Evolutionary conservation across 352 stramenopile species (phyloP).

Genomic region (Thraustochytrium striatum): DNA sequence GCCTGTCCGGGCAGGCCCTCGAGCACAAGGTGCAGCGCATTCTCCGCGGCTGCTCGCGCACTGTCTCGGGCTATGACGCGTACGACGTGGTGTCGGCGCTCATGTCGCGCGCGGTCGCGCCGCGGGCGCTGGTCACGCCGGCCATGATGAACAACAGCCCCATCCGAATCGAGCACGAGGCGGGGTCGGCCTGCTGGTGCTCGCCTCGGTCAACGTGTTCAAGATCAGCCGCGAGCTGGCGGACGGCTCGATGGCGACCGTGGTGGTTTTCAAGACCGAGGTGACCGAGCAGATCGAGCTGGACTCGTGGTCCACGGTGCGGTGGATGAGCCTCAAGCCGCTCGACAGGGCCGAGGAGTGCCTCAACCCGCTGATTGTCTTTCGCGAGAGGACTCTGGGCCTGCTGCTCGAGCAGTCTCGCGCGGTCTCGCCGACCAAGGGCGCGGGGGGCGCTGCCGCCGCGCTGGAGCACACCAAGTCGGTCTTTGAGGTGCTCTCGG

Average conservation of each 20-base stretch:
- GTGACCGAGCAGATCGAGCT: constrained; percentile 38
- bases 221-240: constrained; percentile 24
- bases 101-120: not conserved
- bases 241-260: constrained; percentile 5
- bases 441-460: not conserved
- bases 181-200: not conserved
- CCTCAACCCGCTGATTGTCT: constrained; percentile 14
- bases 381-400: constrained; percentile 26
- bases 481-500: constrained; percentile 11
- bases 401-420: not conserved
- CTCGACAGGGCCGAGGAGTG: constrained; percentile 33
- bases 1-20: not conserved
- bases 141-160: constrained; percentile 48
- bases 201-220: constrained; percentile 40
- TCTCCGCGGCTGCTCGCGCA: constrained; percentile 26
- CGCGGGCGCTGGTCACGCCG: constrained; percentile 12
- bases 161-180: constrained; percentile 11
- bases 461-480: constrained; percentile 26
- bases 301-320: constrained; percentile 16
- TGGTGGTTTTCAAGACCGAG: constrained; percentile 31
- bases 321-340: constrained; percentile 40
- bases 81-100: constrained; percentile 33
- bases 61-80: constrained; percentile 26
- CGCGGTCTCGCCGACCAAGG: not conserved
- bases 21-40: constrained; percentile 44